These are phyloP conservation scores for Crataegus laevigata DNA, from an alignment of 306 rosid species.

Conservation along the genomic window DNA sequence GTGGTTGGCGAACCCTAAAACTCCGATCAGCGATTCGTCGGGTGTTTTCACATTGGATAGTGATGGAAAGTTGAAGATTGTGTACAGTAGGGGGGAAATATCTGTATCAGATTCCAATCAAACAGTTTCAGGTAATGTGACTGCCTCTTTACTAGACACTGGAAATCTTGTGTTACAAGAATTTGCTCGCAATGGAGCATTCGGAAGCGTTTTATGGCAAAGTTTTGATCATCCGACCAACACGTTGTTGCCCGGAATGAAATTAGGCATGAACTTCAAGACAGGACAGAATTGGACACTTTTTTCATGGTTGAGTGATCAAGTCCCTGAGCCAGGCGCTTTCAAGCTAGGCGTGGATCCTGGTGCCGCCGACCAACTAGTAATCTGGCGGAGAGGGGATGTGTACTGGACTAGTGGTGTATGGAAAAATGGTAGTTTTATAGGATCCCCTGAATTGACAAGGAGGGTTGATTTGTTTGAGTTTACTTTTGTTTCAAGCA, in stretches of 20 bases:
- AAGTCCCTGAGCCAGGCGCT: conserved; percentile 15
- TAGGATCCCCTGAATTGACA: conserved; percentile 6
- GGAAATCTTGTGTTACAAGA: conserved; percentile 19
- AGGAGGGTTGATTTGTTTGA: conserved; percentile 5
- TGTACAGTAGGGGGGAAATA: conserved; percentile 1
- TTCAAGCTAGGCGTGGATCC: conserved; percentile 25
- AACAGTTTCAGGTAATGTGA: conserved; percentile 13
- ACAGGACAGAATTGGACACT: conserved; percentile 13
- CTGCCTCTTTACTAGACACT: not conserved
- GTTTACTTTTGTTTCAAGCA: conserved; percentile 20
- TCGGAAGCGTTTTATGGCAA: conserved; percentile 15
- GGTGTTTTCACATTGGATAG: conserved; percentile 1
- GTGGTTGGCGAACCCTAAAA: conserved; percentile 18
- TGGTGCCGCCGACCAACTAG: not conserved
- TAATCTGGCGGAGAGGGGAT: conserved; percentile 16
- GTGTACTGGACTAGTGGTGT: conserved; percentile 23
- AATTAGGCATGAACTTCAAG: conserved; percentile 9
- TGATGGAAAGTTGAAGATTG: conserved; percentile 14
- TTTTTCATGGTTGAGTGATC: conserved; percentile 20
- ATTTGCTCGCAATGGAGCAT: not conserved
- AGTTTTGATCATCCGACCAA: conserved; percentile 6
- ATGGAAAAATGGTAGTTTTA: conserved; percentile 12
- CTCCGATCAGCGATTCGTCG: conserved; percentile 5
- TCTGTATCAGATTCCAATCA: not conserved
- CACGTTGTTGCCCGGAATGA: conserved; percentile 21